Base-by-base conservation (phyloP, 129 eudicot species). In the Glebionis coronaria region DNA sequence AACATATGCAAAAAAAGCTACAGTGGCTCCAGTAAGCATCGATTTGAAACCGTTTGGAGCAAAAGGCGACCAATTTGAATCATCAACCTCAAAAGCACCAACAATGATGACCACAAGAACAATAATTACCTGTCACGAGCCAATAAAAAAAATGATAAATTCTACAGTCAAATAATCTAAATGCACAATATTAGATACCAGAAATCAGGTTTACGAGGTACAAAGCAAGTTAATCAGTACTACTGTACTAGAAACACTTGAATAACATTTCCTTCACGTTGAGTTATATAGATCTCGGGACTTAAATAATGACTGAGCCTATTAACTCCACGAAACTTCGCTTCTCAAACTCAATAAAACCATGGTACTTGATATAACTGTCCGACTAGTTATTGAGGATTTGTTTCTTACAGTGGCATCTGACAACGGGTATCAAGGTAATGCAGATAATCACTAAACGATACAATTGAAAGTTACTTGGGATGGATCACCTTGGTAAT, bases 21-120 rank as follows among this genome's bases (percentile, higher is more conserved):
- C 97, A 25, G 99, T 94, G 52, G 99, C 97, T 63, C 99, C 99
- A 4, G 99, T 94, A 40, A 94, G 74, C 56, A 94, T 72, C 64
- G 95, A 70, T 75, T 83, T 82, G 67, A 56, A 79, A 70, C 99
- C 99, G 44, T 82, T 79, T 70, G 99, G 99, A 61, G 84, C 90
- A 69, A 94, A 94, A 45, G 99, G 99, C 53, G 90, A 61, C 99
- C 99, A 94, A 76, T 94, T 94, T 71, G 95, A 81, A 21, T 76
- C 90, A 78, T 94, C 97, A 78, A 94, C 94, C 62, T 94, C 76
- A 66, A 94, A 90, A 67, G 87, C 68, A 51, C 99, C 99, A 72
- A 78, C 87, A 68, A 90, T 42, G 56, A 90, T 83, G 61, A 94
- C 93, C 79, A 87, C 69, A 28, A 94, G 59, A 44, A 94, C 99